Conservation (phyloP, 441 rosid species). For the Populus hybrid region DNA sequence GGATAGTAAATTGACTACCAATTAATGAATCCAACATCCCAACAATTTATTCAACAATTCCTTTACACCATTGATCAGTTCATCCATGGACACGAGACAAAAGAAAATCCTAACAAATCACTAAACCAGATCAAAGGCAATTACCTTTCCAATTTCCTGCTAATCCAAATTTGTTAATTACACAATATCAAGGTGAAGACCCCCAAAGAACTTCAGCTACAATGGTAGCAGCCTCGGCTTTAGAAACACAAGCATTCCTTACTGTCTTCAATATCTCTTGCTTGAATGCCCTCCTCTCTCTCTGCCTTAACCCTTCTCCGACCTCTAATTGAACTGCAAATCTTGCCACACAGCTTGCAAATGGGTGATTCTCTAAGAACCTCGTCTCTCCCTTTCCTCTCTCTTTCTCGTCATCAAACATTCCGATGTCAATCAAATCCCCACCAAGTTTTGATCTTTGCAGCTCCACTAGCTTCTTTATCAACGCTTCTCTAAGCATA, state of each 20-base stretch:
- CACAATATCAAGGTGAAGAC: constrained; percentile 46
- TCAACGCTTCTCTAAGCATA: constrained; percentile 39
- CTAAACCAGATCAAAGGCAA: neutral
- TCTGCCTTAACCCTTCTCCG: constrained; percentile 68
- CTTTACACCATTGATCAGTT: neutral
- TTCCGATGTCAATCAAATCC: constrained; percentile 47
- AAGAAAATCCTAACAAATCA: neutral
- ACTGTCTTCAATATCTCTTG: constrained; percentile 43
- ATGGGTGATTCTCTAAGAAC: constrained; percentile 47
- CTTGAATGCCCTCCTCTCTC: constrained; percentile 64
- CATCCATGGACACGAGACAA: neutral
- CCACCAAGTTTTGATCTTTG: constrained; percentile 59
- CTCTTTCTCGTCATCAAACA: constrained; percentile 14
- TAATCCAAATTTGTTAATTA: neutral
- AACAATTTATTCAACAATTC: neutral
- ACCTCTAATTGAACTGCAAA: constrained; percentile 73
- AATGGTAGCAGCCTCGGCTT: constrained; percentile 64
- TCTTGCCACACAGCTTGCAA: constrained; percentile 68
- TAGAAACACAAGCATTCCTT: constrained; percentile 41
- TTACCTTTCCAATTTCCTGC: neutral
- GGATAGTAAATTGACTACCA: too few relatives aligned
- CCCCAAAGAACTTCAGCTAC: constrained; percentile 78
- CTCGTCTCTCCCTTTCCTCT: constrained; percentile 19
- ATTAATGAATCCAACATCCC: neutral
- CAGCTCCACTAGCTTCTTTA: constrained; percentile 49